Evolutionary conservation across 371 early-diverging fungal species (phyloP).

Genomic region (Ordospora colligata): DNA sequence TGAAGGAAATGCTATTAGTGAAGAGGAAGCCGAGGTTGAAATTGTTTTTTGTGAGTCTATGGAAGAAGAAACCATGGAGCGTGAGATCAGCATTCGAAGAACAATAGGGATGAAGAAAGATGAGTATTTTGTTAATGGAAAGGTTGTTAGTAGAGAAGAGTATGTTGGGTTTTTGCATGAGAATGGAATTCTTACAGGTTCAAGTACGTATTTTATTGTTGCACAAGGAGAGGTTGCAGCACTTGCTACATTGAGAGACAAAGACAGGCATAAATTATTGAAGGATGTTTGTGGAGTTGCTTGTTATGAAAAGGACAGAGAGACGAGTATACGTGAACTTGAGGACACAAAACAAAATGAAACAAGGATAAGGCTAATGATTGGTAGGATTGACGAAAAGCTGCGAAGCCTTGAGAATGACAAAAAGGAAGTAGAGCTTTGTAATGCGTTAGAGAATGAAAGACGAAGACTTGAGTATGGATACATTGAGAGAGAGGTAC

Average conservation of each 20-base stretch:
- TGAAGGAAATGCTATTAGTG: slow-evolving; percentile 62
- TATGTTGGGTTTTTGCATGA: slow-evolving; percentile 82
- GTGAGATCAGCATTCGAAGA: slow-evolving; percentile 74
- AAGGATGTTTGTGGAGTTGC: slow-evolving; percentile 94
- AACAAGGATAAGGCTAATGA: slow-evolving; percentile 73
- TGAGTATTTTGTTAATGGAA: slow-evolving; percentile 85
- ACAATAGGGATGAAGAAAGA: slow-evolving; percentile 87
- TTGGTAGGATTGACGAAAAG: slow-evolving; percentile 76
- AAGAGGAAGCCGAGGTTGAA: slow-evolving; percentile 73
- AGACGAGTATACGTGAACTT: slow-evolving; percentile 76
- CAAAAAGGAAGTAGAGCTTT: slow-evolving; percentile 68
- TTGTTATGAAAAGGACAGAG: slow-evolving; percentile 85
- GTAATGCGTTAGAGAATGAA: slow-evolving; percentile 59
- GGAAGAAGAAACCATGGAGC: slow-evolving; percentile 76
- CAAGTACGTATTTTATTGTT: slow-evolving; percentile 75
- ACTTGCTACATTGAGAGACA: slow-evolving; percentile 79
- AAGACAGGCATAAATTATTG: slow-evolving; percentile 74
- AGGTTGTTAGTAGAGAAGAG: slow-evolving; percentile 72
- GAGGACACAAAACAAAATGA: slow-evolving; percentile 70
- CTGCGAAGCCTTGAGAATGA: slow-evolving; percentile 77
- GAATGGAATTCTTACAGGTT: slow-evolving; percentile 77
- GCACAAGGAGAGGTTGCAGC: slow-evolving; percentile 92
- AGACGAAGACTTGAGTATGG: slow-evolving; percentile 61
- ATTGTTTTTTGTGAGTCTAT: slow-evolving; percentile 87
- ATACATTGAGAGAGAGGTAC: slow-evolving; percentile 64